Evolutionary conservation across 1,284 basidiomycete species (phyloP).

Genomic region (Boletus mariae): DNA sequence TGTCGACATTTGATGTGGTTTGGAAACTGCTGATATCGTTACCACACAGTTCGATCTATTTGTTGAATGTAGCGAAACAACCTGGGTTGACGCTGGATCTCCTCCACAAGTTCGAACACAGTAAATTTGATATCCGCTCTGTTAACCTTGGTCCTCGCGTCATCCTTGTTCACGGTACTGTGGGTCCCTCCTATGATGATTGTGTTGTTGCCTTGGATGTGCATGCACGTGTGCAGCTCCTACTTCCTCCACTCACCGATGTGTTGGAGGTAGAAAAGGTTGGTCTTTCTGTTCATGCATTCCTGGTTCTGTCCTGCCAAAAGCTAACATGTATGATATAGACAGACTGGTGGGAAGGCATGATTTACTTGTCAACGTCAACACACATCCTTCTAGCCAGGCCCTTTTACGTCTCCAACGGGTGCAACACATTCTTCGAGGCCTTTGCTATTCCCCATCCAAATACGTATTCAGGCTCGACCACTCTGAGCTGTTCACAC

Average conservation of each 20-base stretch:
- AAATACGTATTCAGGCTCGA: background rate
- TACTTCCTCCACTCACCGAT: background rate
- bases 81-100: constrained; percentile 11
- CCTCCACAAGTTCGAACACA: constrained; percentile 10
- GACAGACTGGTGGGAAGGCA: background rate
- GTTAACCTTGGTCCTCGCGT: constrained; percentile 18
- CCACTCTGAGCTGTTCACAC: background rate
- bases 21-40: background rate
- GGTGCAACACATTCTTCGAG: background rate
- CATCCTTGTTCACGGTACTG: constrained; percentile 5
- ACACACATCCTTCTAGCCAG: background rate
- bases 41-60: constrained; percentile 13
- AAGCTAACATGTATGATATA: background rate
- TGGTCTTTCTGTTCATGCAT: background rate
- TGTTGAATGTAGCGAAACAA: constrained; percentile 1
- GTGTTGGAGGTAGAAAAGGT: no score
- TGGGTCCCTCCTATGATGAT: background rate
- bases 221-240: constrained; percentile 2
- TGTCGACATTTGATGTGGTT: background rate
- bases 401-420: background rate
- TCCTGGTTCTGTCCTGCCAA: background rate
- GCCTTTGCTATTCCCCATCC: background rate
- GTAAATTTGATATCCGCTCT: background rate
- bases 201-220: constrained; percentile 19
- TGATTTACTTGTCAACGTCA: background rate